Evolutionary conservation across 2,329 filamentous ascomycete genomes (phyloP).

Genomic region (Cladosporium halotolerans): DNA sequence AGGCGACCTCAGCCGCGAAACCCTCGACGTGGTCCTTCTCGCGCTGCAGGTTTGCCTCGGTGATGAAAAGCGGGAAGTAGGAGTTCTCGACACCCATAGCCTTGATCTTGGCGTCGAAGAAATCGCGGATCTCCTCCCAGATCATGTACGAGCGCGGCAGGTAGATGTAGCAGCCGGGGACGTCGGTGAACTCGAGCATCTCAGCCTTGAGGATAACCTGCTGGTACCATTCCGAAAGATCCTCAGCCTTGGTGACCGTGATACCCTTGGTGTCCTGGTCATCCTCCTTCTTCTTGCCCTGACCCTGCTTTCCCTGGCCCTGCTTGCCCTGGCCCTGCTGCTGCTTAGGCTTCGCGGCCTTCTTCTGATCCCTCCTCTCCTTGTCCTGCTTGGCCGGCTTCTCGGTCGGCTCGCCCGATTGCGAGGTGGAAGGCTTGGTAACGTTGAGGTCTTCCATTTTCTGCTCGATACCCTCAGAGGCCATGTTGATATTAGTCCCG

Average conservation of each 20-base stretch:
- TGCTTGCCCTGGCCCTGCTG: slow-evolving; percentile 13
- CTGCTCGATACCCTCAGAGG: slow-evolving; percentile 20
- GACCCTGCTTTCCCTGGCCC: slow-evolving; percentile 15
- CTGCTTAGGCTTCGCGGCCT: slow-evolving; percentile 20
- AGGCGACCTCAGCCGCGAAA: slow-evolving; percentile 89
- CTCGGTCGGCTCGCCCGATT: slow-evolving; percentile 19
- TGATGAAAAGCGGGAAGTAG: slow-evolving; percentile 95
- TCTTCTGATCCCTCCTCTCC: slow-evolving; percentile 31
- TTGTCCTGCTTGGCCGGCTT: slow-evolving; percentile 31
- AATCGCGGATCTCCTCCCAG: slow-evolving; percentile 60
- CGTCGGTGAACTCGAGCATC: slow-evolving; percentile 97
- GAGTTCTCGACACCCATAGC: slow-evolving; percentile 88
- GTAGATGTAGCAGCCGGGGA: slow-evolving; percentile 94
- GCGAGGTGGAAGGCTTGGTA: slow-evolving; percentile 11
- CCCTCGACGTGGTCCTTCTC: slow-evolving; percentile 98
- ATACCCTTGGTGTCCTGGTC: slow-evolving; percentile 73
- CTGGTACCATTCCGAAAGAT: slow-evolving; percentile 95
- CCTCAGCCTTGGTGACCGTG: slow-evolving; percentile 73
- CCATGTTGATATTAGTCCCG: slow-evolving; percentile 11
- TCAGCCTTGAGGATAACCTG: slow-evolving; percentile 95
- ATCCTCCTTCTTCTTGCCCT: slow-evolving; percentile 42
- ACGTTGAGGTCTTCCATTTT: slow-evolving; percentile 26
- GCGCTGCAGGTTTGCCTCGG: slow-evolving; percentile 72
- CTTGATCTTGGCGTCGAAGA: slow-evolving; percentile 66
- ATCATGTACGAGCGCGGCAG: slow-evolving; percentile 63